Evolutionary conservation across 2,329 filamentous ascomycete genomes (phyloP).

Genomic region (Sporothrix pseudoabietina): DNA sequence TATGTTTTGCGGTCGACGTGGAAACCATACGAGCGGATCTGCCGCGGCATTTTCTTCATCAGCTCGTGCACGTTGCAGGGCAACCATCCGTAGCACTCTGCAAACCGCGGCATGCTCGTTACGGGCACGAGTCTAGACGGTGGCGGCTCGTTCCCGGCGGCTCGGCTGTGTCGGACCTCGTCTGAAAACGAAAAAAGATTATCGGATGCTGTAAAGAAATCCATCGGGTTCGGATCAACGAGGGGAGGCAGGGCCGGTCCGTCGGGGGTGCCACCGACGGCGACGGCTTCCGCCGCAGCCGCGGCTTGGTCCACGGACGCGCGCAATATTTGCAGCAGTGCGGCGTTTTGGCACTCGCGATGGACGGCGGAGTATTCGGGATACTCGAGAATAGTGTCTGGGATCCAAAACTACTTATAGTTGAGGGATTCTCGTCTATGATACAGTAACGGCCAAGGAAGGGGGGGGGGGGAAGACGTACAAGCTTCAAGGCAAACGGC

Average conservation of each 20-base stretch:
- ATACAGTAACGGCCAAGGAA: background rate
- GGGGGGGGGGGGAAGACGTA: background rate
- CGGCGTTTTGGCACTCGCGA: slow-evolving; percentile 29
- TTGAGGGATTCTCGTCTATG: too few species aligned
- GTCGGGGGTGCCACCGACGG: background rate
- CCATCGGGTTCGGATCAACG: slow-evolving; percentile 6
- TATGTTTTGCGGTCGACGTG: slow-evolving; percentile 14
- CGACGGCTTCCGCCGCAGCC: background rate
- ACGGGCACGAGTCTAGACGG: slow-evolving; percentile 9
- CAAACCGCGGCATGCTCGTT: slow-evolving; percentile 29
- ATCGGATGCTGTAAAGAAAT: background rate
- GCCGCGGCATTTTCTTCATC: slow-evolving; percentile 24
- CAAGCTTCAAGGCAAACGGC: slow-evolving; percentile 29
- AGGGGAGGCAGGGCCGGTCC: background rate
- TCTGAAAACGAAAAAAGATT: slow-evolving; percentile 22
- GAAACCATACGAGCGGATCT: background rate
- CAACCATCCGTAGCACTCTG: slow-evolving; percentile 28
- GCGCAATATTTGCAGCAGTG: slow-evolving; percentile 24
- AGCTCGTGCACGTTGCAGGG: slow-evolving; percentile 27
- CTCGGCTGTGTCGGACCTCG: background rate
- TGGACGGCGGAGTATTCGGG: slow-evolving; percentile 26
- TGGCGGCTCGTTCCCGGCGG: background rate
- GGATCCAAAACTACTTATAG: slow-evolving; percentile 18
- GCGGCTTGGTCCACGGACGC: slow-evolving; percentile 17
- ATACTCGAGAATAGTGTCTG: background rate